Base-by-base conservation (phyloP, 2,329 filamentous ascomycete species). In the Fusarium solani-melongenae region DNA sequence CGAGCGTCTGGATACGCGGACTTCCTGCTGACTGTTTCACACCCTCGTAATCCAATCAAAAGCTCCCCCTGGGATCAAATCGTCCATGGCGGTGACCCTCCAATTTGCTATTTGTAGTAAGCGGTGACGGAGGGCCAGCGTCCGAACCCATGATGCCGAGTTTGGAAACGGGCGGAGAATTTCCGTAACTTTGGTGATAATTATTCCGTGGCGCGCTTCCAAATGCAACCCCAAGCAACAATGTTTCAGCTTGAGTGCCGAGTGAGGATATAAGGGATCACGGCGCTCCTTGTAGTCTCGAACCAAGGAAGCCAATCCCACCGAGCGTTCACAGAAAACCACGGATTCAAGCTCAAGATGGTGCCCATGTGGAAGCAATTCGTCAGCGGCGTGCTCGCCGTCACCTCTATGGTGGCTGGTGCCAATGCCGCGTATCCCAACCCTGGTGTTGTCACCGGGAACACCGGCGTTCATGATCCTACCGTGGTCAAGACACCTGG, bases 391-490 rank as follows among this genome's bases (percentile, higher is more conserved):
- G 56, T 77, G 27, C 57, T 79, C 6, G 75, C 78, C 36, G 67
- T 74, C 63, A 58, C 72, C 14, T 67, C 74, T 7, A 31, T 72
- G 53, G 60, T 24, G 29, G 34, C 39, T 49, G 62, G 49, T 36
- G 71, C 60, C 55, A 64, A 38, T 38, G 33, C 62, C 39, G 51
- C 53, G 12, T 57, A 67, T 36, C 59, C 55, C 20, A 69, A 69
- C 58, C 79, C 79, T 1, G 79, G 79, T 3, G 49, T 60, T 0
- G 78, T 81, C 51, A 69, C 68, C 0, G 79, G 79, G 34, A 75
- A 72, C 51, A 76, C 72, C 55, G 68, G 69, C n/a, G 71, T 78
- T 38, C 79, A 81, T 58, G 79, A 81, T 33, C 79, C 79, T 1
- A 72, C 79, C 0, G 73, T 81, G 0, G 78, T 78, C 66, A 81